These are phyloP conservation scores for Teunomyces panamensis DNA, from an alignment of 805 yeast species.

Conservation along the genomic window DNA sequence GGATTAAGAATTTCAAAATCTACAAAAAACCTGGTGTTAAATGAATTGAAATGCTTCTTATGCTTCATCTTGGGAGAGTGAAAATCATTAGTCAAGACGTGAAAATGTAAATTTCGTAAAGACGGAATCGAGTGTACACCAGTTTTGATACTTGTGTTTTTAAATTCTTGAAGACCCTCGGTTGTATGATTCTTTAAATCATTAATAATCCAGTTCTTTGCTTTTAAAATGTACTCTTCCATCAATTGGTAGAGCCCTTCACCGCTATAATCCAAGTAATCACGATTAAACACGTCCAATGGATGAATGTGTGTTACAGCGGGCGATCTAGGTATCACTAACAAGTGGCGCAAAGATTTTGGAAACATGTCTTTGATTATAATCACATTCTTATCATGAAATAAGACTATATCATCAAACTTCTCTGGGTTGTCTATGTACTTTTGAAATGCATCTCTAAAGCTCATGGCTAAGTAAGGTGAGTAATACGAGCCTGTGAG, in stretches of 20 bases:
- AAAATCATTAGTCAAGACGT: conserved; percentile 67
- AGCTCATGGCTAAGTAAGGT: conserved; percentile 38
- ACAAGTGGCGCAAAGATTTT: conserved; percentile 57
- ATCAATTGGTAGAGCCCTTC: conserved; percentile 24
- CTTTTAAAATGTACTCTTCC: conserved; percentile 34
- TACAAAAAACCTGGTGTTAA: conserved; percentile 64
- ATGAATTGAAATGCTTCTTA: conserved; percentile 68
- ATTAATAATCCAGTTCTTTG: conserved; percentile 27
- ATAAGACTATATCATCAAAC: conserved; percentile 36
- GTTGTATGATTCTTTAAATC: conserved; percentile 14
- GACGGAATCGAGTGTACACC: conserved; percentile 77
- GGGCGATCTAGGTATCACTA: conserved; percentile 55
- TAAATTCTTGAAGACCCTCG: conserved; percentile 14
- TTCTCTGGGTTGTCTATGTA: conserved; percentile 49
- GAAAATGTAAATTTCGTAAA: conserved; percentile 66
- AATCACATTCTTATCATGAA: conserved; percentile 49
- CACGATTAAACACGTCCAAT: conserved; percentile 40
- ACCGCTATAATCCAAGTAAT: conserved; percentile 13
- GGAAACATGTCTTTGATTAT: conserved; percentile 63
- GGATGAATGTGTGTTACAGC: conserved; percentile 49
- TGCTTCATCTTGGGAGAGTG: conserved; percentile 53
- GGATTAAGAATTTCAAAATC: conserved; percentile 44
- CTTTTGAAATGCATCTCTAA: conserved; percentile 43
- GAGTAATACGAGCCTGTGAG: too few species aligned
- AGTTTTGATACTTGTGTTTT: conserved; percentile 35